Conservation (phyloP, 495 filamentous ascomycete species). For the Xylaria intraflava region DNA sequence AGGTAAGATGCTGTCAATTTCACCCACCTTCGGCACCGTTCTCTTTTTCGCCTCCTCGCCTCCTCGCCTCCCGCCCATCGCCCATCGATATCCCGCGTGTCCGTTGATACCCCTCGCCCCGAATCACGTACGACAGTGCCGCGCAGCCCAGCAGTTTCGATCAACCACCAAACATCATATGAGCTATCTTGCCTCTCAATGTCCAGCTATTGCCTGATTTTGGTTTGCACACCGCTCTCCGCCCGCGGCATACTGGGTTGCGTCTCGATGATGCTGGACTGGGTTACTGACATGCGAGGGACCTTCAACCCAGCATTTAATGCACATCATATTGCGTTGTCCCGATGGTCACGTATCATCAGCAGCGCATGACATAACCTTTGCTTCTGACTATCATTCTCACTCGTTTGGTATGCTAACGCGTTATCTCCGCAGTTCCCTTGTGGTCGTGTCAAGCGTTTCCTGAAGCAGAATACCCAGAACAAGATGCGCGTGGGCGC, state of each 20-base stretch:
- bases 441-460: slow-evolving; percentile 99
- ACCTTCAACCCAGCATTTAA: not conserved
- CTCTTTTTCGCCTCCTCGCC: not conserved
- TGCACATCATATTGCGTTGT: not conserved
- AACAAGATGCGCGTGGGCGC: slow-evolving; percentile 99
- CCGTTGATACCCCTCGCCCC: slow-evolving; percentile 5
- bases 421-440: slow-evolving; percentile 64
- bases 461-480: slow-evolving; percentile 97
- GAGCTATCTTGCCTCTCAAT: not conserved
- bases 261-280: not conserved
- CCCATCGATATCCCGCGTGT: slow-evolving; percentile 14
- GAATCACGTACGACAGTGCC: not conserved
- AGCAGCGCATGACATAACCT: not conserved
- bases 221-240: not conserved
- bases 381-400: not conserved
- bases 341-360: not conserved
- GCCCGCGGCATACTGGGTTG: not conserved
- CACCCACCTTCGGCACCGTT: slow-evolving; percentile 3
- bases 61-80: not conserved
- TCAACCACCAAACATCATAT: not conserved
- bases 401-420: slow-evolving; percentile 23
- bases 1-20: slow-evolving; percentile 60
- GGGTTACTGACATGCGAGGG: not conserved
- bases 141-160: slow-evolving; percentile 6
- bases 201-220: not conserved